A percentile compares a stretch with the other conserved stretches of the same genome.
phyloP scores from a whole-genome alignment of 2,329 filamentous ascomycete species.

The Colletotrichum trifolii region DNA sequence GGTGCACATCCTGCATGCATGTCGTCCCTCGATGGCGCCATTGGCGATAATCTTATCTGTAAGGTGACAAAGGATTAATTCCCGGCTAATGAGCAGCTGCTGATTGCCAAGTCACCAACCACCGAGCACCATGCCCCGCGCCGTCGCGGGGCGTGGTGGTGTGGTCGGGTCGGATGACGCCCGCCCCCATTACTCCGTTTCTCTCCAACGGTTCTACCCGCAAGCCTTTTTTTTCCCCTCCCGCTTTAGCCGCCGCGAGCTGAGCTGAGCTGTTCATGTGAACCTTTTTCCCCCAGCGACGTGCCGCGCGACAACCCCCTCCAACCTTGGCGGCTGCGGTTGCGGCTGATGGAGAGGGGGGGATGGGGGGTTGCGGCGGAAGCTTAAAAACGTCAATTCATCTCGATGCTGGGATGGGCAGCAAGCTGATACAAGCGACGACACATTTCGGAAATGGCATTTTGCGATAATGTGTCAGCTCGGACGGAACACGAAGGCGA shows the following conservation, averaged over 20 bases:
- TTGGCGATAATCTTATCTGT: background rate
- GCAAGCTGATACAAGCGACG: background rate
- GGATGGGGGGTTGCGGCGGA: background rate
- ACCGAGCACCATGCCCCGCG: background rate
- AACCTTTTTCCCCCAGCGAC: background rate
- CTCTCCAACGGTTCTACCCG: background rate
- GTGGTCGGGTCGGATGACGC: conserved; percentile 17
- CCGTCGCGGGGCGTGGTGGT: conserved; percentile 6
- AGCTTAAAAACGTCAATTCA: background rate
- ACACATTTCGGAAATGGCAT: background rate
- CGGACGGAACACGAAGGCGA: background rate
- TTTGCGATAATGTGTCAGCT: background rate
- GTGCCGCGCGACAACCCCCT: background rate
- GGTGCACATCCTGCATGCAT: no score
- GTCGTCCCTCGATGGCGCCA: no score
- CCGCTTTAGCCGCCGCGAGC: conserved; percentile 10
- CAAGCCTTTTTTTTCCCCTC: background rate
- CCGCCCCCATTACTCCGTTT: conserved; percentile 1
- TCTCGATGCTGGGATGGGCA: background rate
- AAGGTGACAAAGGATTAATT: background rate
- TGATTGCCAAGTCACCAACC: conserved; percentile 9
- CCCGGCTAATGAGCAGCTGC: background rate
- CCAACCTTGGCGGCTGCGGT: background rate
- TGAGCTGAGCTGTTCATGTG: conserved; percentile 22
- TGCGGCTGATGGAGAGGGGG: background rate